Evolutionary conservation across 2,329 filamentous ascomycete species (phyloP), one percentile per base, ranked within the genome.

Genomic region (Fusarium piperis): DNA sequence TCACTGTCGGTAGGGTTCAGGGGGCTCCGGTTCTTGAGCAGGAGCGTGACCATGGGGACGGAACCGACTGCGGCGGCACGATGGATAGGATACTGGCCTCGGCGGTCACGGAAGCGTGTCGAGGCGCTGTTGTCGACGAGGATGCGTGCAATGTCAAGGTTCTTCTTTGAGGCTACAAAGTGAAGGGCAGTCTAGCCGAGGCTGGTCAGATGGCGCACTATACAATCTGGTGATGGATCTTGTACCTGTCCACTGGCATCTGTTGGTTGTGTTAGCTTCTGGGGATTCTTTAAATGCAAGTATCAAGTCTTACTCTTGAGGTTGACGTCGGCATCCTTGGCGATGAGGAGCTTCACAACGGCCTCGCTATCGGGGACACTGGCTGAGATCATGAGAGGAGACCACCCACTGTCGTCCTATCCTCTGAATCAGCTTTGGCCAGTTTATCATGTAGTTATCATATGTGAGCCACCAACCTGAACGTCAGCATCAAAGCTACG

Each of bases 71-170:
- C 95, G 0, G 96, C 95, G 4, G 96, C 96, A 18, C 96, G 90
- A 81, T 99, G 97, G 28, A 99, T 87, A 8, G 97, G 89, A 64
- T 98, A 90, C 79, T 98, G 95, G n/a, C 94, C 93, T 32, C 94
- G 89, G 77, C 90, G 93, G 79, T 99, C 96, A 71, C 93, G 93
- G 3, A 95, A 87, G 28, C 95, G 87, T 2, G 94, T 89, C 6
- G 92, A 94, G 13, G 94, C 95, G 64, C 93, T 92, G 74, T 90
- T 87, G 18, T 88, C 86, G 39, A 99, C 83, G n/a, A 99, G 88
- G 64, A 90, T 90, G 55, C 91, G 91, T 28, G 94, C 94, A 8
- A 93, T 87, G 71, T 97, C 93, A 48, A 98, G 85, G 78, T 97
- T 95, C 76, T 90, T 90, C 82, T 99, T 99, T 33, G 94, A 97